Percentiles rank a stretch among this genome's conserved stretches.
phyloP scores from a whole-genome alignment of 345 rosid genomes.

The Salix purpurea region DNA sequence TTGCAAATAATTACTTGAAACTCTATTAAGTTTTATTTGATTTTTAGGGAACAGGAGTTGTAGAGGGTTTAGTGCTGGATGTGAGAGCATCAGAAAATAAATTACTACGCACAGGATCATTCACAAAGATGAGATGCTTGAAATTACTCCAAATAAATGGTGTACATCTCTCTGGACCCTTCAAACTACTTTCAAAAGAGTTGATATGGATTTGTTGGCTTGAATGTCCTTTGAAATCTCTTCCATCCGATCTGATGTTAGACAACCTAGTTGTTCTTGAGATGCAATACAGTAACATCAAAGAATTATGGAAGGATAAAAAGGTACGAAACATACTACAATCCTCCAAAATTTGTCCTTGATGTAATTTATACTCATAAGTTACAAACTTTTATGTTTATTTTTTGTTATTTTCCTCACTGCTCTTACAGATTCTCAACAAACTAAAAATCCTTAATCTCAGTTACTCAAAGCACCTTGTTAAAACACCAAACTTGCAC shows the following conservation, averaged over 20 bases:
- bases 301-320: not conserved
- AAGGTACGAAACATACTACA: not conserved
- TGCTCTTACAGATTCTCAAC: too few species aligned
- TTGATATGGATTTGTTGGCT: not conserved
- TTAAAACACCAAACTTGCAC: too few species aligned
- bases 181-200: not conserved
- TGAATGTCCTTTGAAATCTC: not conserved
- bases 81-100: not conserved
- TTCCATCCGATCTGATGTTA: not conserved
- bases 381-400: too few species aligned
- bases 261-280: not conserved
- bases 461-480: too few species aligned
- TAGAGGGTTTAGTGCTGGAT: not conserved
- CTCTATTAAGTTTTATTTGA: too few species aligned
- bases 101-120: not conserved
- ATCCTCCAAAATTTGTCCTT: not conserved
- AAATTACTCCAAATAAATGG: not conserved
- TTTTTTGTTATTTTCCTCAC: too few species aligned
- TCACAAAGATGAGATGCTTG: not conserved
- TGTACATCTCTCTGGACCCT: not conserved
- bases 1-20: too few species aligned
- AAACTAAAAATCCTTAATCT: too few species aligned
- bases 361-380: too few species aligned
- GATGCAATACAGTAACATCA: not conserved
- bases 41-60: not conserved